Evolutionary conservation across 1,284 basidiomycete species (phyloP), one percentile per base, ranked within the genome.

Genomic region (Apiotrichum porosum): DNA sequence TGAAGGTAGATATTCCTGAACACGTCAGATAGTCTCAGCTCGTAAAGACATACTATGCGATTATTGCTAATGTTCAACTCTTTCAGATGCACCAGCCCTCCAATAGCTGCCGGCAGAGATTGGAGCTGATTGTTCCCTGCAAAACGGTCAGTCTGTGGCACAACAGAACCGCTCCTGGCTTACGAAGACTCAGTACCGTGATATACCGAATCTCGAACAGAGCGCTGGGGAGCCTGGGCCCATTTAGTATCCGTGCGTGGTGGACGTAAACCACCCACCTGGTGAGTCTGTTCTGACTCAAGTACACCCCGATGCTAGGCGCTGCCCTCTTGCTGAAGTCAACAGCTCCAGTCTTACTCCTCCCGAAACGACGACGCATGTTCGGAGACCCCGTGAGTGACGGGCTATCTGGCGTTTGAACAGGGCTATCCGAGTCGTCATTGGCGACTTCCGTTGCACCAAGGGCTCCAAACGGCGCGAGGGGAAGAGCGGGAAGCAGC

Each of bases 51-150:
- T 31, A 71, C 72, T 17, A 75, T 68, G 22, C 56, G 47, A 44
- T 75, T 75, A 46, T 61, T 61, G 24, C 67, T 61, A 30, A 75
- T 69, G 44, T 69, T 73, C 18, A 75, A 58, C 42, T 68, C 66
- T 40, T 62, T 65, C 21, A 75, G 52, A 35, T 69, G 56, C 9
- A 44, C 34, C 6, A 75, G 56, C 17, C 63, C 58, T 1, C 69
- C 69, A 33, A 75, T 69, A 3, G 71, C 71, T 4, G 72, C 67
- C 0, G 73, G 73, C 1, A 75, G 45, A 0, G 54, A 41, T 0
- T 46, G 60, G 12, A 75, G 44, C 15, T 62, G 47, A 40, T 75
- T 75, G 22, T 58, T 52, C 2, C 63, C 69, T 69, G 54, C 9
- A n/a, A n/a, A n/a, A n/a, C n/a, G n/a, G n/a, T n/a, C n/a, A n/a